phyloP scores from a whole-genome alignment of 1,284 basidiomycete species.

The Cryptococcus hybrid region DNA sequence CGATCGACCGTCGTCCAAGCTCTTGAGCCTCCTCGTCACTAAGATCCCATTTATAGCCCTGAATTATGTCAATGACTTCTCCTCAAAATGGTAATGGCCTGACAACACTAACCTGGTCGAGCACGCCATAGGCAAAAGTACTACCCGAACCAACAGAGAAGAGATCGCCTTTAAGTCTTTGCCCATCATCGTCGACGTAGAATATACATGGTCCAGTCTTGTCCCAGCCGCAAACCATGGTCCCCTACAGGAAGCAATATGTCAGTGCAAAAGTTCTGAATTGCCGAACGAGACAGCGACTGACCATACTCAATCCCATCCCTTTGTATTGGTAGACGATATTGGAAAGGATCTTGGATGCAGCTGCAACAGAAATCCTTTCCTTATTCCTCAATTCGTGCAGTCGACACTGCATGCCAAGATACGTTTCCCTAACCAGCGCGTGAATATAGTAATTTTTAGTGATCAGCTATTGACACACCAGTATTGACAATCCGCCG shows the following conservation, averaged over 20 bases:
- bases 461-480: constrained; percentile 18
- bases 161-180: constrained; percentile 89
- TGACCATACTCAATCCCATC: constrained; percentile 96
- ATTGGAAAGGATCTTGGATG: constrained; percentile 96
- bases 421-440: constrained; percentile 89
- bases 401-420: constrained; percentile 95
- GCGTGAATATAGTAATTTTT: not conserved
- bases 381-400: constrained; percentile 97
- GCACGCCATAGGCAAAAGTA: constrained; percentile 97
- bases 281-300: constrained; percentile 21
- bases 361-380: constrained; percentile 96
- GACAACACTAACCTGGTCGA: constrained; percentile 66
- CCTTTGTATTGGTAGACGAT: constrained; percentile 98
- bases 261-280: constrained; percentile 3
- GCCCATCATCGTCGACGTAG: constrained; percentile 98
- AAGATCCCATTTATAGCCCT: constrained; percentile 89
- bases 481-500: constrained; percentile 61
- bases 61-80: not conserved
- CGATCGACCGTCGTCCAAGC: constrained; percentile 89
- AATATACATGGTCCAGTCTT: constrained; percentile 98
- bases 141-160: constrained; percentile 99
- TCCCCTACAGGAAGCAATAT: constrained; percentile 62
- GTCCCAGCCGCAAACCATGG: constrained; percentile 99
- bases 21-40: constrained; percentile 94
- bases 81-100: not conserved